Base-by-base conservation (phyloP, 1,284 basidiomycete species). In the Stereum hirsutum region DNA sequence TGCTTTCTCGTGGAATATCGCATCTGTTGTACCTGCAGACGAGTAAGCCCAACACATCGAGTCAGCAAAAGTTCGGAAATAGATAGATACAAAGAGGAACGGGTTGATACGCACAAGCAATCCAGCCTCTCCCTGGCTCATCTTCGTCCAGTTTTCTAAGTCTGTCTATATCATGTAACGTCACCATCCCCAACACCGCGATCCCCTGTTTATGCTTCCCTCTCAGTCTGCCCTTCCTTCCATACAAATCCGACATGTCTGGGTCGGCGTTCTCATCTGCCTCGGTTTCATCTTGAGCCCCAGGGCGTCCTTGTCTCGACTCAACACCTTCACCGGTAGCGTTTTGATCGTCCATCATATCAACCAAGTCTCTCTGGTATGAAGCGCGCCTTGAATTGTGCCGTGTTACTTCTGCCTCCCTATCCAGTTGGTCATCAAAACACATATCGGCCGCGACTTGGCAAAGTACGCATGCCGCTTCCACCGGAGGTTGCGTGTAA, bases 1-100 rank as follows among this genome's bases (percentile, higher is more conserved):
- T 1, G 85, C 81, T 55, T 79, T 85, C 52, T 89, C 86, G 21
- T 87, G 65, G 62, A 85, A 88, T 15, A 89, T 75, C 2, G 84
- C 79, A 49, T 89, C 87, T 0, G 86, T 87, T 7, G 87, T 89
- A 56, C 75, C 74, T 76, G 36, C 25, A 23, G 5, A 10, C 1
- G 11, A 33, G n/a, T 14, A 7, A 19, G 14, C 12, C 6, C 23
- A n/a, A 12, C 39, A 15, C 19, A 26, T 25, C 12, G 17, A 10
- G 11, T 26, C 17, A 30, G 33, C 12, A 17, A 27, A 7, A 19
- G 4, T 31, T 27, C 15, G 31, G 4, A 33, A 25, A 17, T n/a
- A n/a, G n/a, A n/a, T n/a, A n/a, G n/a, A n/a, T n/a, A n/a, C n/a
- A n/a, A n/a, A n/a, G 19, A 26, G n/a, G 27, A 33, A 46, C 34